Evolutionary conservation across 306 rosid genomes (phyloP).

Genomic region (Ormosia emarginata): DNA sequence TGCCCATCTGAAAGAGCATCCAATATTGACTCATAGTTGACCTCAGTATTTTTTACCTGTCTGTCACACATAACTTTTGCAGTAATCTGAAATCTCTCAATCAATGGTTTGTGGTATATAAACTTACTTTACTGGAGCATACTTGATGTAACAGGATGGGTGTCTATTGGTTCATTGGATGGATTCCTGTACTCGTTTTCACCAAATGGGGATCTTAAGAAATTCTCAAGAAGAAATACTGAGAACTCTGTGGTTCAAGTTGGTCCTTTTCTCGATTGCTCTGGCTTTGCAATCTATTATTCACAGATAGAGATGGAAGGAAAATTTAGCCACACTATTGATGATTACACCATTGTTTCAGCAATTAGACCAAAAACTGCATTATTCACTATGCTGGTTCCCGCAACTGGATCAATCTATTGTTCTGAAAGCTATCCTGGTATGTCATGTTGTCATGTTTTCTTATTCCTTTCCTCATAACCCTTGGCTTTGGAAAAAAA

Average conservation of each 20-base stretch:
- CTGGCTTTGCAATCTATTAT: conserved; percentile 50
- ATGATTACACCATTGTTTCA: conserved; percentile 36
- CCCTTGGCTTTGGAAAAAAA: background rate
- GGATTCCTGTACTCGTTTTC: conserved; percentile 59
- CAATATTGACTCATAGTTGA: background rate
- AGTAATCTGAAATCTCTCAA: background rate
- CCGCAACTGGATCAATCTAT: conserved; percentile 50
- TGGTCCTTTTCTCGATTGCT: conserved; percentile 51
- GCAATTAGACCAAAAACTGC: conserved; percentile 42
- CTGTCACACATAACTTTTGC: background rate
- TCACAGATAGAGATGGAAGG: conserved; percentile 55
- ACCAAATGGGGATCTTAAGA: conserved; percentile 46
- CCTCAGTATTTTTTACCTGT: background rate
- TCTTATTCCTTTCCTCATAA: background rate
- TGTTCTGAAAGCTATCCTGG: conserved; percentile 56
- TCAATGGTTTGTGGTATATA: background rate
- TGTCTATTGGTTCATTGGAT: conserved; percentile 57
- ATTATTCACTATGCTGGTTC: conserved; percentile 43
- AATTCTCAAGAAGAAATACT: conserved; percentile 38
- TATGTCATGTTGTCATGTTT: background rate
- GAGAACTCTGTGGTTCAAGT: conserved; percentile 41
- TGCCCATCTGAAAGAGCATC: background rate
- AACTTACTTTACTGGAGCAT: background rate
- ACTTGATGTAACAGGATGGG: conserved; percentile 43
- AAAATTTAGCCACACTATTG: conserved; percentile 34